Evolutionary conservation across 441 rosid species (phyloP), one percentile per base, ranked within the genome.

Genomic region (Corymbia calophylla): DNA sequence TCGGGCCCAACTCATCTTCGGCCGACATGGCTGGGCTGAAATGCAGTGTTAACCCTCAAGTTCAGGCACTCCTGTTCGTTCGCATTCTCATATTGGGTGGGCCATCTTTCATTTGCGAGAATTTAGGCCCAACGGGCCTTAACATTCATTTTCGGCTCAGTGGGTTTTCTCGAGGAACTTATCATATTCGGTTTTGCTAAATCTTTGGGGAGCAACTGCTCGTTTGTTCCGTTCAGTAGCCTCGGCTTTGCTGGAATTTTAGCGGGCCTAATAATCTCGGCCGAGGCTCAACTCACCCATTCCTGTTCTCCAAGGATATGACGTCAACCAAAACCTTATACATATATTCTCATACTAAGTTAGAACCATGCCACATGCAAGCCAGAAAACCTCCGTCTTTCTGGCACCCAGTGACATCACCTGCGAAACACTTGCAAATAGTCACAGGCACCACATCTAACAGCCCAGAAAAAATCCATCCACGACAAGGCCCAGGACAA

Each of bases 41-140:
- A 64, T 6, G 18, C 9, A 19, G 5, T 64, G 14, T 23, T 3
- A 64, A 29, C 68, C 17, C 5, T 27, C 2, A 64, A 15, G 35
- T 17, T 64, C n/a, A 5, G 19, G 73, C 77, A 16, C 6, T 21
- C 39, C 44, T 21, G 47, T 32, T 68, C 80, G 21, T 19, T 1
- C 80, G 1, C 12, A 4, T 10, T 23, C 3, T 32, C 21, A 8
- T 31, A 17, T 68, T 9, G 13, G 44, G 5, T 17, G 44, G 80
- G 47, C 80, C 13, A 6, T 8, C 21, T 31, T 31, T 31, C 44
- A 16, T 66, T 31, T n/a, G 23, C 23, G 5, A 8, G 19, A 68
- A 32, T 18, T 0, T 1, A 32, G 2, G 12, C 7, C 14, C 39
- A 68, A 25, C 32, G 47, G 25, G 44, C 12, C 44, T 9, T 1